phyloP scores from a whole-genome alignment of 805 yeast species.

The Martiniozyma abietophila region DNA sequence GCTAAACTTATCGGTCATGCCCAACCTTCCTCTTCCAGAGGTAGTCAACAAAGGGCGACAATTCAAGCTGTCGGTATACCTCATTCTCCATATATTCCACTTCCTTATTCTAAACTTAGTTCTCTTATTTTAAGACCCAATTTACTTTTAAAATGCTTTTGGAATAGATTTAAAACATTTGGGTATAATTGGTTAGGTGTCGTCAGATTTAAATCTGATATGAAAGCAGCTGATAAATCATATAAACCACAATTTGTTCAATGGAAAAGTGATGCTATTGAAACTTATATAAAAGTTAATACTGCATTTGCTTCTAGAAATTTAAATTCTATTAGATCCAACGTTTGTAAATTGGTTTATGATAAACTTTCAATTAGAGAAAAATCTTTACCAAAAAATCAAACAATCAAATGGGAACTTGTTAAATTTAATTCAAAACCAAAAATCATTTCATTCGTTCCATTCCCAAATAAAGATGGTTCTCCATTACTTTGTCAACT shows the following conservation, averaged over 20 bases:
- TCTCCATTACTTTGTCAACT: constrained; percentile 35
- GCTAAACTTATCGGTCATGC: background rate
- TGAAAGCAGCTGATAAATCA: constrained; percentile 24
- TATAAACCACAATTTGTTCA: constrained; percentile 56
- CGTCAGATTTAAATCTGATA: constrained; percentile 31
- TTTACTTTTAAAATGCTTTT: constrained; percentile 27
- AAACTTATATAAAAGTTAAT: constrained; percentile 67
- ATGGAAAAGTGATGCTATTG: constrained; percentile 84
- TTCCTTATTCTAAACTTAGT: constrained; percentile 38
- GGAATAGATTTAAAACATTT: constrained; percentile 57
- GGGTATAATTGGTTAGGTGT: constrained; percentile 56
- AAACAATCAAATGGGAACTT: constrained; percentile 68
- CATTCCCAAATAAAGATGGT: constrained; percentile 35
- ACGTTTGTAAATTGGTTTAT: constrained; percentile 54
- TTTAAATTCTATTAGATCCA: constrained; percentile 35
- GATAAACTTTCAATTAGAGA: constrained; percentile 47
- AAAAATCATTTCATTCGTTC: constrained; percentile 58
- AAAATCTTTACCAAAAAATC: constrained; percentile 44
- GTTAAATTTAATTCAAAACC: constrained; percentile 63
- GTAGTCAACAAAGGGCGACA: constrained; percentile 20
- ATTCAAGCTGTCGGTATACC: constrained; percentile 29
- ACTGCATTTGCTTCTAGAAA: constrained; percentile 63
- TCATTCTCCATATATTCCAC: constrained; percentile 39
- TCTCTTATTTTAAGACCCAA: constrained; percentile 12
- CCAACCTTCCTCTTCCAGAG: constrained; percentile 1